A percentile compares a stretch with the other conserved stretches of the same genome.
These are phyloP conservation scores for Exophiala mesophila DNA, from an alignment of 2,329 filamentous ascomycete genomes.

Conservation along the genomic window DNA sequence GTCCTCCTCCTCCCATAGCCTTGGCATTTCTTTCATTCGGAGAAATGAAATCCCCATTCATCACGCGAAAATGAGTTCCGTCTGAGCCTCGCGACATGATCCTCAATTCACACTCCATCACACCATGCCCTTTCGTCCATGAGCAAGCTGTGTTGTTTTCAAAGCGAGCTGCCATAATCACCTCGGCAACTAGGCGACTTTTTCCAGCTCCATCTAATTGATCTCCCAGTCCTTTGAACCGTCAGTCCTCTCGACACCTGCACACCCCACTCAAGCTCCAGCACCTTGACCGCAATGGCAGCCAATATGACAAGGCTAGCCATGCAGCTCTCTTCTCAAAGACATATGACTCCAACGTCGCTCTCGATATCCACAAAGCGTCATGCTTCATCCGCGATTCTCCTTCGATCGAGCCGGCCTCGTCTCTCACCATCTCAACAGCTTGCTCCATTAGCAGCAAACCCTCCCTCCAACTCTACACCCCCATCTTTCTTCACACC, in stretches of 20 bases:
- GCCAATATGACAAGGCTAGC: slow-evolving; percentile 14
- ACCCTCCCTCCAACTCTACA: slow-evolving; percentile 12
- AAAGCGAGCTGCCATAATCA: too few relatives aligned
- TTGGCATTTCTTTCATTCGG: too few relatives aligned
- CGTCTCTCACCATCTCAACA: slow-evolving; percentile 8
- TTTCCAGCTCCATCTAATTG: neutral
- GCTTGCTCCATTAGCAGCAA: slow-evolving; percentile 9
- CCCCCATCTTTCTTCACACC: slow-evolving; percentile 24
- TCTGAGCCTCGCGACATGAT: neutral
- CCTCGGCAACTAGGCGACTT: too few relatives aligned
- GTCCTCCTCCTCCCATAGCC: too few relatives aligned
- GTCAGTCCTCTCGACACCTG: neutral
- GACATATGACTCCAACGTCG: too few relatives aligned
- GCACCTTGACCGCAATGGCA: slow-evolving; percentile 13
- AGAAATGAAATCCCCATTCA: too few relatives aligned
- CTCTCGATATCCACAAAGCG: slow-evolving; percentile 13
- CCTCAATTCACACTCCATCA: too few relatives aligned
- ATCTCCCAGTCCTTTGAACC: neutral
- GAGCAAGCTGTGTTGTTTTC: too few relatives aligned
- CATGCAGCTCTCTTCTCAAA: slow-evolving; percentile 18
- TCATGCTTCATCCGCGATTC: slow-evolving; percentile 12
- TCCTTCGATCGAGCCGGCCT: slow-evolving; percentile 24
- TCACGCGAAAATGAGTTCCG: too few relatives aligned
- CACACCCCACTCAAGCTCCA: neutral
- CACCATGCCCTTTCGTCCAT: too few relatives aligned